These are phyloP conservation scores for Suhomyces bokatorum DNA, from an alignment of 1,139 yeast genomes.

Conservation along the genomic window DNA sequence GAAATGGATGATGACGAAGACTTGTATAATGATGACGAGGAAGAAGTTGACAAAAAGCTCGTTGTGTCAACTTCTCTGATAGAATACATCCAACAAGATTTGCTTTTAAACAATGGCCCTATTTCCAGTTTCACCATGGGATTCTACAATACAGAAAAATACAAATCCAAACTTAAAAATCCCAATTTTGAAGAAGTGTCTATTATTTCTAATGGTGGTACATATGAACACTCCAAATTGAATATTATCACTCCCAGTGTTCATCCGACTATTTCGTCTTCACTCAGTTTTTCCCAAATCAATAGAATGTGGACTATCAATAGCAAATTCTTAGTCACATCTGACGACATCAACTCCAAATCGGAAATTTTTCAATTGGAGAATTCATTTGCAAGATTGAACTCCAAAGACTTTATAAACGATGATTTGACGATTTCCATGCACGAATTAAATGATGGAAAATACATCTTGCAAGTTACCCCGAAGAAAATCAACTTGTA, in stretches of 20 bases:
- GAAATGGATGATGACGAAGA: constrained; percentile 15
- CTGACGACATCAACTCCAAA: constrained; percentile 62
- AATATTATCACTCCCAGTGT: constrained; percentile 64
- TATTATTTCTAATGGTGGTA: constrained; percentile 71
- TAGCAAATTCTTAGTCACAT: constrained; percentile 64
- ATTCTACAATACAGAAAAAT: constrained; percentile 53
- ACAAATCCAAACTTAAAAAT: constrained; percentile 61
- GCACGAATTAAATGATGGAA: constrained; percentile 59
- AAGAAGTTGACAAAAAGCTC: constrained; percentile 21
- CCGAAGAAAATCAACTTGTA: constrained; percentile 64
- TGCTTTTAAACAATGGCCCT: constrained; percentile 71
- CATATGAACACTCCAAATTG: constrained; percentile 54
- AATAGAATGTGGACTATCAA: constrained; percentile 73
- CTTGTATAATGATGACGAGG: constrained; percentile 29
- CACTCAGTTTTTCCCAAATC: constrained; percentile 73
- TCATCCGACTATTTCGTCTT: constrained; percentile 64
- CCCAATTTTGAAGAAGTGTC: constrained; percentile 68
- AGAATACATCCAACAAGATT: constrained; percentile 51
- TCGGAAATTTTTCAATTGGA: constrained; percentile 75
- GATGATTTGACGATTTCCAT: constrained; percentile 67
- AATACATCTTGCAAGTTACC: constrained; percentile 72
- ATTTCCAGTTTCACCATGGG: constrained; percentile 71
- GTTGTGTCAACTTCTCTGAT: constrained; percentile 30
- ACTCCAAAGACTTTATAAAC: constrained; percentile 63
- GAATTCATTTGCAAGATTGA: constrained; percentile 64